Conservation (phyloP, 2,329 filamentous ascomycete genomes). For the Chaetomiaceae sp. region DNA sequence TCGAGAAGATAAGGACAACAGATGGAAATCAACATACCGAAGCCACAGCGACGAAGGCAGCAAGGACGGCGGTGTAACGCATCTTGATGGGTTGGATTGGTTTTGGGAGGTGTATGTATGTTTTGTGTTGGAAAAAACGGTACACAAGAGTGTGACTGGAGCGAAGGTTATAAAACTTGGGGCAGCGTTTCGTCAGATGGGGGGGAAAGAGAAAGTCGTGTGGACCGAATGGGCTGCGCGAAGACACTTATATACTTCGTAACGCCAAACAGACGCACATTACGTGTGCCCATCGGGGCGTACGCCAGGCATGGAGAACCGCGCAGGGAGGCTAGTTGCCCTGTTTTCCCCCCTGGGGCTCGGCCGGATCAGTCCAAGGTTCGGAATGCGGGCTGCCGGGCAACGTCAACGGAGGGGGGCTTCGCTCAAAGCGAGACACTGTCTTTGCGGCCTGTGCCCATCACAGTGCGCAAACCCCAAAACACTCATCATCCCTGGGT, state of each 20-base stretch:
- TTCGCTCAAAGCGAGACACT: conserved; percentile 3
- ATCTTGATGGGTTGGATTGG: conserved; percentile 33
- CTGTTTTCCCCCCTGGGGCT: background rate
- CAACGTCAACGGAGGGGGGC: background rate
- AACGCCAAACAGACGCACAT: background rate
- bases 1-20: too few species aligned
- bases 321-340: background rate
- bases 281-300: too few species aligned
- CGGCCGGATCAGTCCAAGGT: conserved; percentile 7
- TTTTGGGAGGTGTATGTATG: background rate
- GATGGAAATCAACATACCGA: conserved; percentile 23
- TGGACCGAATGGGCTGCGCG: background rate
- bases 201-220: background rate
- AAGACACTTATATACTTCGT: background rate
- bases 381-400: conserved; percentile 9
- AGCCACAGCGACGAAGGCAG: conserved; percentile 35
- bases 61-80: conserved; percentile 40
- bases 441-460: background rate
- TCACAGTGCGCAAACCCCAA: conserved; percentile 3
- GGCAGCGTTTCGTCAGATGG: background rate
- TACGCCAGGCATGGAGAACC: too few species aligned
- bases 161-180: background rate
- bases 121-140: background rate
- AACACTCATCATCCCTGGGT: too few species aligned
- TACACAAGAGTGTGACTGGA: background rate